phyloP scores from a whole-genome alignment of 176 grass and related monocot genomes.

The Oryza australiensis region DNA sequence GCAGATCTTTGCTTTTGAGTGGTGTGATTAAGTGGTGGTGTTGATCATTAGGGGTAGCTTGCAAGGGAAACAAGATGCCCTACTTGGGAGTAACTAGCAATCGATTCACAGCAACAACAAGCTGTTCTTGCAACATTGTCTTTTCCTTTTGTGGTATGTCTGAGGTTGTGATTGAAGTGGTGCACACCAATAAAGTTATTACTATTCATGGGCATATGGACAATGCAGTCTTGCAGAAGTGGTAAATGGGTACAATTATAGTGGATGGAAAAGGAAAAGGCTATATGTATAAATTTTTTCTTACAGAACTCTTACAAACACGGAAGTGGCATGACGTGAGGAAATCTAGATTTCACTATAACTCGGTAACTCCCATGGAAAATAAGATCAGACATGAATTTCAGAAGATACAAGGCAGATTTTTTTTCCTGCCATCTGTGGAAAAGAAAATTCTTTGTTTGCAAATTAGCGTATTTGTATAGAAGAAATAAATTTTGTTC shows the following conservation, averaged over 20 bases:
- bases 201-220: neutral
- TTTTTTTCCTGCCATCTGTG: neutral
- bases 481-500: too few relatives aligned
- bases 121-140: neutral
- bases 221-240: neutral
- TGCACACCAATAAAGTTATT: neutral
- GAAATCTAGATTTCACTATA: too few relatives aligned
- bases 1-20: neutral
- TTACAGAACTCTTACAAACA: too few relatives aligned
- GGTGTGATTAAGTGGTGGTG: neutral
- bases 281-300: too few relatives aligned
- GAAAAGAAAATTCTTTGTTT: too few relatives aligned
- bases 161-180: constrained; percentile 21
- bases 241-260: neutral
- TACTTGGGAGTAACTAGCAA: constrained; percentile 8
- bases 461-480: too few relatives aligned
- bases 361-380: too few relatives aligned
- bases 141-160: constrained; percentile 24
- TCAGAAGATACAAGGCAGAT: neutral
- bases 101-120: constrained; percentile 12
- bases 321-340: too few relatives aligned
- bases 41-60: constrained; percentile 45
- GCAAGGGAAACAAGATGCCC: constrained; percentile 43
- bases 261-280: neutral
- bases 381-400: neutral